These are phyloP conservation scores for Rosa multiflora DNA, from an alignment of 306 rosid species.

Conservation along the genomic window DNA sequence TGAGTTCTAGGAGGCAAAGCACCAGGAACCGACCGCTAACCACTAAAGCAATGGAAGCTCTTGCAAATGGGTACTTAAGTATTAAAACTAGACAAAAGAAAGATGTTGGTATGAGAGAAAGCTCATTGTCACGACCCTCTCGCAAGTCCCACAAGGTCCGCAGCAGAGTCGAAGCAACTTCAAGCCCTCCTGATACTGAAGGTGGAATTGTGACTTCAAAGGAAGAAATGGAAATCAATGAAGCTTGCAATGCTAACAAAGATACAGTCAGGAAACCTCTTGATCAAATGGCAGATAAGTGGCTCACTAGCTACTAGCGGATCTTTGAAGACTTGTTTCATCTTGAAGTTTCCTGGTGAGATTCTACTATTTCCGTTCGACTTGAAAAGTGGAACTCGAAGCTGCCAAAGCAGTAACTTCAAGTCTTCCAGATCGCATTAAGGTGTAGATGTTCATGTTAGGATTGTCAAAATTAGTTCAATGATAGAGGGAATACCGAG, in stretches of 20 bases:
- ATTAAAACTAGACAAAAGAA: conserved; percentile 39
- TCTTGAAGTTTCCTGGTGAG: conserved; percentile 20
- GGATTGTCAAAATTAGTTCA: neutral
- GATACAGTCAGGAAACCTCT: conserved; percentile 29
- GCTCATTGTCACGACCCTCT: conserved; percentile 32
- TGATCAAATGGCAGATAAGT: conserved; percentile 33
- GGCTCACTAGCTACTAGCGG: conserved; percentile 28
- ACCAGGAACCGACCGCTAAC: conserved; percentile 75
- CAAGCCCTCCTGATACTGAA: conserved; percentile 32
- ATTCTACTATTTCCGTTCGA: conserved; percentile 19
- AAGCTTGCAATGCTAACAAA: conserved; percentile 31
- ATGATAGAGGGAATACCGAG: neutral
- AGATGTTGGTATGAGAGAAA: conserved; percentile 22
- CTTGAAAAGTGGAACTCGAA: conserved; percentile 2
- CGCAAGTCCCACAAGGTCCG: conserved; percentile 49
- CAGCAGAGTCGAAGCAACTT: conserved; percentile 35
- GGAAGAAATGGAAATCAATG: conserved; percentile 47
- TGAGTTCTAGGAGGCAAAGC: conserved; percentile 65
- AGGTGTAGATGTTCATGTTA: neutral
- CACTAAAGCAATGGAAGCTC: conserved; percentile 66
- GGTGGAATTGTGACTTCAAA: conserved; percentile 18
- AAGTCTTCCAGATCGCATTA: neutral
- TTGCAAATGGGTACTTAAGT: conserved; percentile 52
- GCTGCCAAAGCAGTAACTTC: neutral
- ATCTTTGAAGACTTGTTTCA: conserved; percentile 12